A percentile compares a stretch with the other conserved stretches of the same genome.
phyloP scores from a whole-genome alignment of 164 flowering plant species.

The Piper betle region DNA sequence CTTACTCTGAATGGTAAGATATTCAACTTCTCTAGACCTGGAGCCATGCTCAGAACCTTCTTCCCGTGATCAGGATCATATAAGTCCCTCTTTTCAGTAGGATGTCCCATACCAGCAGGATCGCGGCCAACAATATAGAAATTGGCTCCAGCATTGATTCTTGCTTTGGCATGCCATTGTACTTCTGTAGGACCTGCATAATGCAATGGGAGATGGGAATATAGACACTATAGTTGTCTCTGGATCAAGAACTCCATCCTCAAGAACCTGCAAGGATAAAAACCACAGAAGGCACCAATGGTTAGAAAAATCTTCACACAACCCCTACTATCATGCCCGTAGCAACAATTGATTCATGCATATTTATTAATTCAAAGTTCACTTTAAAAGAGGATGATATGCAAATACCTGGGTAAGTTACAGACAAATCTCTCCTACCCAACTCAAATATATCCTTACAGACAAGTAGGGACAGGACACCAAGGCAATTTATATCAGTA shows the following conservation, averaged over 20 bases:
- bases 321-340: too few relatives aligned
- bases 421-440: too few relatives aligned
- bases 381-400: too few relatives aligned
- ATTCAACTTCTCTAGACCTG: slow-evolving; percentile 78
- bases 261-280: slow-evolving; percentile 44
- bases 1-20: slow-evolving; percentile 83
- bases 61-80: slow-evolving; percentile 98
- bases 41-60: slow-evolving; percentile 94
- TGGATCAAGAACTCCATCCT: slow-evolving; percentile 93
- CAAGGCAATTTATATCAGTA: too few relatives aligned
- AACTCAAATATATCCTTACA: too few relatives aligned
- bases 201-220: slow-evolving; percentile 97
- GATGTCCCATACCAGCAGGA: slow-evolving; percentile 99
- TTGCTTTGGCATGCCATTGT: slow-evolving; percentile 98
- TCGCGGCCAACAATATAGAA: slow-evolving; percentile 96
- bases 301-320: too few relatives aligned
- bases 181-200: slow-evolving; percentile 99
- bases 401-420: too few relatives aligned
- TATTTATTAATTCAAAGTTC: too few relatives aligned
- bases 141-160: slow-evolving; percentile 96
- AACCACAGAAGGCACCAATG: too few relatives aligned
- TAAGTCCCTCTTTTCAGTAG: slow-evolving; percentile 81
- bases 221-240: slow-evolving; percentile 85
- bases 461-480: too few relatives aligned
- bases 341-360: too few relatives aligned